Evolutionary conservation across 495 filamentous ascomycete genomes (phyloP).

Genomic region (Acidomyces sp.): DNA sequence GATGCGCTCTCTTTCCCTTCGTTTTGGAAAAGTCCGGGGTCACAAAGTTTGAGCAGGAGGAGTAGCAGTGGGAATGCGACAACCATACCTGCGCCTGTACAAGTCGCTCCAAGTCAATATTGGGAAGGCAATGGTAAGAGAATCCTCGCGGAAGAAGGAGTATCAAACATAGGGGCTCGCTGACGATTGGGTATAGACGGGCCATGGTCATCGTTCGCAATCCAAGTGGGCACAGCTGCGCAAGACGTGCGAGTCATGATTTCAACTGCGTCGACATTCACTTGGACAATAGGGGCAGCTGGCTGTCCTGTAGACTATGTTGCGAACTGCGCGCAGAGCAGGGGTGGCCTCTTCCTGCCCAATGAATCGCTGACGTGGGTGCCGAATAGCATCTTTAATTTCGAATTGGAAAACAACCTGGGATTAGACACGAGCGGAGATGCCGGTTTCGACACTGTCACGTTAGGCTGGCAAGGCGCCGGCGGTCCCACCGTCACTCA

Average conservation of each 20-base stretch:
- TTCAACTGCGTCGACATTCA: slow-evolving; percentile 43
- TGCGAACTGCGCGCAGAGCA: slow-evolving; percentile 22
- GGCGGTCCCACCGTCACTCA: slow-evolving; percentile 26
- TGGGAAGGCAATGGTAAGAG: slow-evolving; percentile 20
- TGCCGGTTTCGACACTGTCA: slow-evolving; percentile 44
- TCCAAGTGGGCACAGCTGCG: slow-evolving; percentile 43
- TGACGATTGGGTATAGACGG: slow-evolving; percentile 11
- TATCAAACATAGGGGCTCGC: too few relatives aligned
- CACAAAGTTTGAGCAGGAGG: too few relatives aligned
- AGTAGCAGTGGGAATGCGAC: slow-evolving; percentile 3
- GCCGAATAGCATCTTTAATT: slow-evolving; percentile 39
- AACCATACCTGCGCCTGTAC: slow-evolving; percentile 13
- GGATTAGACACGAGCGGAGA: slow-evolving; percentile 40
- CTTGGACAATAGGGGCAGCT: slow-evolving; percentile 41
- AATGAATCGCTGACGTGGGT: slow-evolving; percentile 43
- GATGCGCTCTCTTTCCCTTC: background rate
- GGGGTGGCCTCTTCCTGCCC: slow-evolving; percentile 42
- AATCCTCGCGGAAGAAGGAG: background rate
- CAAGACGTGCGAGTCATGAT: slow-evolving; percentile 45
- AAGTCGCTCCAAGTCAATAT: slow-evolving; percentile 19
- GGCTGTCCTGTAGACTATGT: slow-evolving; percentile 35
- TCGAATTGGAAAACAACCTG: slow-evolving; percentile 39
- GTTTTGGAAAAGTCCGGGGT: background rate
- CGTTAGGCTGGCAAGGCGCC: slow-evolving; percentile 24
- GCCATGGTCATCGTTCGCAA: slow-evolving; percentile 33